Percentiles rank a stretch among this genome's conserved stretches.
These are phyloP conservation scores for Clonostachys chloroleuca DNA, from an alignment of 2,329 filamentous ascomycete species.

Conservation along the genomic window DNA sequence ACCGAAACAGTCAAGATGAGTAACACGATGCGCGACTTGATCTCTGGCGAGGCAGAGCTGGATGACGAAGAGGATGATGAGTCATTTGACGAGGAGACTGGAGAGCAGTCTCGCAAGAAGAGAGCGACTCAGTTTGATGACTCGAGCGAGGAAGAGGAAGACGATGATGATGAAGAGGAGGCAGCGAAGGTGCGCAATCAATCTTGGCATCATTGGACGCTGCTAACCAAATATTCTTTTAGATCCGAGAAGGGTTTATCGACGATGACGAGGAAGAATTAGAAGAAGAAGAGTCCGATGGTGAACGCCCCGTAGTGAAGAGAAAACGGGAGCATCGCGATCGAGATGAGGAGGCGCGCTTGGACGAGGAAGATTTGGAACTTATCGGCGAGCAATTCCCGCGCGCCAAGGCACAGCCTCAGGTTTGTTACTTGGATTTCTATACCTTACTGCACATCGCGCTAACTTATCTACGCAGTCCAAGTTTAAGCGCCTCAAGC, in stretches of 20 bases:
- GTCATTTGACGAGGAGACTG: constrained; percentile 73
- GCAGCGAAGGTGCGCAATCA: constrained; percentile 56
- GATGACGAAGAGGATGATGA: constrained; percentile 84
- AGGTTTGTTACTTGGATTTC: constrained; percentile 48
- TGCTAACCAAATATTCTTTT: constrained; percentile 4
- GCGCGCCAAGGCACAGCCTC: constrained; percentile 55
- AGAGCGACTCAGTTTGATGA: constrained; percentile 56
- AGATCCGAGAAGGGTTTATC: constrained; percentile 95
- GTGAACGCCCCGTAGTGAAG: constrained; percentile 49
- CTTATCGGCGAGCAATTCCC: constrained; percentile 80
- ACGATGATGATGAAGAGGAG: constrained; percentile 87
- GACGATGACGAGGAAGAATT: constrained; percentile 84
- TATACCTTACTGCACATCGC: constrained; percentile 5
- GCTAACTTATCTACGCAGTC: constrained; percentile 43
- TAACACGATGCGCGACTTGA: constrained; percentile 65
- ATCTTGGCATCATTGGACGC: no score
- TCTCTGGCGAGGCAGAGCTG: constrained; percentile 81
- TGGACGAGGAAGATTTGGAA: constrained; percentile 95
- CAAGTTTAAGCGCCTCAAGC: constrained; percentile 95
- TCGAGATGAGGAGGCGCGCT: constrained; percentile 78
- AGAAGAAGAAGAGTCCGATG: constrained; percentile 55
- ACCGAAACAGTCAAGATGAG: constrained; percentile 45
- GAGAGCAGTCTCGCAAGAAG: constrained; percentile 45
- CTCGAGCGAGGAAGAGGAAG: constrained; percentile 88
- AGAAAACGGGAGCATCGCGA: constrained; percentile 74